Conservation (phyloP, 768 basidiomycete genomes). For the Termitomyces sp. region DNA sequence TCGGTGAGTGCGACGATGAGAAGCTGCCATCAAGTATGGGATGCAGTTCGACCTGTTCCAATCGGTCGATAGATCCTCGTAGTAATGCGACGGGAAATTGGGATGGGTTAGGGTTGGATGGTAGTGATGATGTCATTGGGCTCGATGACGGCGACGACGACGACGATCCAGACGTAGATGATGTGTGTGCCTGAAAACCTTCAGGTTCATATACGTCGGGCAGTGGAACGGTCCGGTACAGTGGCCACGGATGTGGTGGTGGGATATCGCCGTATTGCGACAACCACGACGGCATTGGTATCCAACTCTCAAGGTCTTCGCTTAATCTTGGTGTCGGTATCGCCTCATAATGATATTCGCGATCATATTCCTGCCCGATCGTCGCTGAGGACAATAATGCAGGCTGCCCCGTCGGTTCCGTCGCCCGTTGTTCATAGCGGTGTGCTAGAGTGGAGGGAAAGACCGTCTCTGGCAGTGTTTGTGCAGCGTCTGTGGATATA, state of each 20-base stretch:
- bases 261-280: not conserved
- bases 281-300: not conserved
- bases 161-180: not conserved
- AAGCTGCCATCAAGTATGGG: not conserved
- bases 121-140: not conserved
- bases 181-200: not conserved
- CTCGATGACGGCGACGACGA: not conserved
- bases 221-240: constrained; percentile 9
- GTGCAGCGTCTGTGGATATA: not conserved
- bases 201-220: not conserved
- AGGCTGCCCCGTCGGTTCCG: not conserved
- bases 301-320: not conserved
- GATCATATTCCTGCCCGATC: not conserved
- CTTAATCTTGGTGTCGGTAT: not conserved
- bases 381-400: not conserved
- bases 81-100: not conserved
- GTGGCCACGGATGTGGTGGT: constrained; percentile 5
- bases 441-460: not conserved
- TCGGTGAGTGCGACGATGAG: not conserved
- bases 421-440: not conserved
- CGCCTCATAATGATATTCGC: not conserved
- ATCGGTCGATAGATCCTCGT: not conserved
- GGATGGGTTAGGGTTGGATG: not conserved
- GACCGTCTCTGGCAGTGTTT: not conserved
- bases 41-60: not conserved